Percentiles rank a stretch among this genome's conserved stretches.
Conservation (phyloP, 176 grass and related monocot genomes). For the Triticum dicoccoides region DNA sequence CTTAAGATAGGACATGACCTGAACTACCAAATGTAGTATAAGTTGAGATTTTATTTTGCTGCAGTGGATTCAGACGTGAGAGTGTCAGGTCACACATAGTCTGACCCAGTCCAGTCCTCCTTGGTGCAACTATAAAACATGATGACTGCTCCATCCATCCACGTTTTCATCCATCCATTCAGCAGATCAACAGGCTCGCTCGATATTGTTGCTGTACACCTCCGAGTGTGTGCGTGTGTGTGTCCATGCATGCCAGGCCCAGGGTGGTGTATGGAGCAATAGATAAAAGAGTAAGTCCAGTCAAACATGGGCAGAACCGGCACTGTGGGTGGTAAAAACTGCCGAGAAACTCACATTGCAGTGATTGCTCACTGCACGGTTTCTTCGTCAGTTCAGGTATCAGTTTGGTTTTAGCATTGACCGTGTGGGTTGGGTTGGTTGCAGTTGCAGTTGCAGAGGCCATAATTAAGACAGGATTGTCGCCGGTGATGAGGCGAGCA, state of each 20-base stretch:
- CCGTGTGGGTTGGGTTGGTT: background rate
- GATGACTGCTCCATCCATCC: background rate
- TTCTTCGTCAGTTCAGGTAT: no score
- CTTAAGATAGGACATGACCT: background rate
- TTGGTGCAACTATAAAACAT: background rate
- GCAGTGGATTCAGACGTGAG: background rate
- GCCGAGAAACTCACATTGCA: background rate
- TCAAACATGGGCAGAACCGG: constrained; percentile 29
- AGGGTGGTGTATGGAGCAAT: background rate
- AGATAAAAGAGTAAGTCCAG: background rate
- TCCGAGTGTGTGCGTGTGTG: background rate
- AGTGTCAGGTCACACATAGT: background rate
- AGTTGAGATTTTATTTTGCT: background rate
- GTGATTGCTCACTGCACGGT: background rate
- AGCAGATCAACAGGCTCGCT: background rate
- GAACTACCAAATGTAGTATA: background rate
- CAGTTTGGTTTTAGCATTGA: background rate
- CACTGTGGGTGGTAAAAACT: background rate
- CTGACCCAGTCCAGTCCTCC: background rate
- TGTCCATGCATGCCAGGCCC: background rate
- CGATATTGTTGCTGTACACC: background rate
- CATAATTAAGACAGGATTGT: background rate
- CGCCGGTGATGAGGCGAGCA: background rate
- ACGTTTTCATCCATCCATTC: background rate
- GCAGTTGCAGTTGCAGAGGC: background rate